A percentile compares a stretch with the other conserved stretches of the same genome.
These are phyloP conservation scores for Xylaria curta DNA, from an alignment of 495 filamentous ascomycete genomes.

Conservation along the genomic window DNA sequence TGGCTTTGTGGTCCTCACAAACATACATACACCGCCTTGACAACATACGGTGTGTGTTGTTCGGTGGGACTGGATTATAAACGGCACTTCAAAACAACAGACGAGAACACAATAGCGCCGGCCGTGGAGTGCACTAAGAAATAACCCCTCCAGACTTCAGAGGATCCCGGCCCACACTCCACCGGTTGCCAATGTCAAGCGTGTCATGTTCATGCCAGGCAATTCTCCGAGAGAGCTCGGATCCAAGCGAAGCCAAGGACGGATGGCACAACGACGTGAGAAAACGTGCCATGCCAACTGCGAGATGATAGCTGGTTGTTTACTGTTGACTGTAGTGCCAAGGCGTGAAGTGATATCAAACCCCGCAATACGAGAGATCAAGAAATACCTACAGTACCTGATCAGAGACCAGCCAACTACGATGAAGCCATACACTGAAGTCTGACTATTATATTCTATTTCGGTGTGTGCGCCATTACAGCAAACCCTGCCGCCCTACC, in stretches of 20 bases:
- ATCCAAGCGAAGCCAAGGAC: background rate
- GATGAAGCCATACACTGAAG: background rate
- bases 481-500: background rate
- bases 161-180: background rate
- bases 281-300: background rate
- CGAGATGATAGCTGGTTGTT: background rate
- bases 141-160: background rate
- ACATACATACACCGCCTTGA: too few species aligned
- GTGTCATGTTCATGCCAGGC: constrained; percentile 1
- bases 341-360: background rate
- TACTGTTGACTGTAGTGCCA: background rate
- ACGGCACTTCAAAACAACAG: background rate
- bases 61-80: background rate
- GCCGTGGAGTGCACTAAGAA: background rate
- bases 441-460: background rate
- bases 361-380: background rate
- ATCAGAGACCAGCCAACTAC: background rate
- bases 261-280: background rate
- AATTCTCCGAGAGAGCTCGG: constrained; percentile 9
- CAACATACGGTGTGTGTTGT: background rate
- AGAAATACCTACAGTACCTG: background rate
- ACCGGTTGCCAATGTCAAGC: background rate
- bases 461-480: background rate
- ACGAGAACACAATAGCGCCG: background rate
- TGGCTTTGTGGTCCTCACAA: too few species aligned